Percentiles rank a stretch among this genome's conserved stretches.
Evolutionary conservation across 163 green algal species (phyloP).

Genomic region (Chlamydomonas reinhardtii): DNA sequence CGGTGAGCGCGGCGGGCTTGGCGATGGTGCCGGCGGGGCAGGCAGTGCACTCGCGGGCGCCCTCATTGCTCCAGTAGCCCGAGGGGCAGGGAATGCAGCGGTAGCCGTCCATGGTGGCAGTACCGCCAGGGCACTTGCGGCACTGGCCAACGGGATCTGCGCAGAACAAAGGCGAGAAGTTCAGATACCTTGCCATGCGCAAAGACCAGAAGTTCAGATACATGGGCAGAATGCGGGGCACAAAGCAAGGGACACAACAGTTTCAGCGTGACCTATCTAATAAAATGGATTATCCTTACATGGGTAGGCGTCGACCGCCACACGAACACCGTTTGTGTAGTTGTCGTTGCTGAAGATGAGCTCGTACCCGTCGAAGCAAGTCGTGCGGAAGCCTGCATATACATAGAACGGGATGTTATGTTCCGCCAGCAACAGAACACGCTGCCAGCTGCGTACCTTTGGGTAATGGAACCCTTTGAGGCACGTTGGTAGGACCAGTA

Average conservation of each 20-base stretch:
- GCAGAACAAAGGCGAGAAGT: too few species aligned
- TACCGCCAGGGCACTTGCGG: constrained; percentile 27
- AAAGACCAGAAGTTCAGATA: too few species aligned
- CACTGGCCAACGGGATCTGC: constrained; percentile 33
- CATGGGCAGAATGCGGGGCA: too few species aligned
- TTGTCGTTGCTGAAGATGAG: constrained; percentile 43
- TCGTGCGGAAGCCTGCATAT: constrained; percentile 23
- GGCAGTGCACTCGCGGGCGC: constrained; percentile 45
- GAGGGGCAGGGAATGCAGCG: constrained; percentile 41
- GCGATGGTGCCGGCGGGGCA: constrained; percentile 1
- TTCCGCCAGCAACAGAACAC: too few species aligned
- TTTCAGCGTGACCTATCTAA: too few species aligned
- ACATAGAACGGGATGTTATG: too few species aligned
- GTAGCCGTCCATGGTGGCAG: constrained; percentile 46
- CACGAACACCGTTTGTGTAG: not conserved
- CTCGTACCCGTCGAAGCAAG: constrained; percentile 46
- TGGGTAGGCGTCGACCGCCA: not conserved
- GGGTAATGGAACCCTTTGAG: too few species aligned
- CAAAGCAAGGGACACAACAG: too few species aligned
- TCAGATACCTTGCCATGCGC: too few species aligned
- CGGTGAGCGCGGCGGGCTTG: too few species aligned
- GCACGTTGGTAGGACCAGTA: too few species aligned
- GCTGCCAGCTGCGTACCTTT: too few species aligned
- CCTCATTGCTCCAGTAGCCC: constrained; percentile 23
- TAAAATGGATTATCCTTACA: not conserved